Base-by-base conservation (phyloP, 129 eudicot species). In the Daucus carota region DNA sequence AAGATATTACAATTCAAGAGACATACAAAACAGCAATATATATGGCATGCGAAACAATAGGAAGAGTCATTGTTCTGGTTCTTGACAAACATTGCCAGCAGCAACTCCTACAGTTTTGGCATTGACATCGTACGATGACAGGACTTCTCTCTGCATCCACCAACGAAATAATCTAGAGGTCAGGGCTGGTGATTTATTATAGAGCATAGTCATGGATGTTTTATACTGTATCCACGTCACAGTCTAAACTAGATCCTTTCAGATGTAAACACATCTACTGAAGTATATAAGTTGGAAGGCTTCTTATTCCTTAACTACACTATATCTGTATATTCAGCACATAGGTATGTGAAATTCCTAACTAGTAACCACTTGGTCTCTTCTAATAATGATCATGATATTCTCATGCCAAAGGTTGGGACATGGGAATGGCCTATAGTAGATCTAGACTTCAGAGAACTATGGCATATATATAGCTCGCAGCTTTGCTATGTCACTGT, bases 131-230 rank as follows among this genome's bases (percentile, higher is more conserved):
- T 86, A 83, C 32, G 97, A 88, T 42, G 96, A 89, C 83, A 93
- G 77, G 71, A 79, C 90, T 57, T 88, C 82, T 81, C 80, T 89
- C 98, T 93, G 98, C 96, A 89, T 52, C 86, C 80, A 83, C 75
- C 75, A 77, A 80, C 42, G 75, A 79, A 80, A 79, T 80, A 14
- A 85, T 81, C 82, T 76, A 79, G 38, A 70, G 83, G 87, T 83
- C 84, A 85, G 79, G 68, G 28, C 83, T 77, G 67, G 62, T 9
- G 57, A 40, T 67, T 81, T 74, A 57, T 8, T 18, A 43, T 75
- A 75, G 26, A 68, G 62, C 75, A 22, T 77, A 75, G 68, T 66
- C 81, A 82, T 57, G 78, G 81, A 81, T 68, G 75, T 50, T 78
- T 45, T 63, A 78, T 50, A 40, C 76, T 76, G 50, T 54, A 18